Conservation (phyloP, 2,329 filamentous ascomycete genomes). For the Penicillium sp. region DNA sequence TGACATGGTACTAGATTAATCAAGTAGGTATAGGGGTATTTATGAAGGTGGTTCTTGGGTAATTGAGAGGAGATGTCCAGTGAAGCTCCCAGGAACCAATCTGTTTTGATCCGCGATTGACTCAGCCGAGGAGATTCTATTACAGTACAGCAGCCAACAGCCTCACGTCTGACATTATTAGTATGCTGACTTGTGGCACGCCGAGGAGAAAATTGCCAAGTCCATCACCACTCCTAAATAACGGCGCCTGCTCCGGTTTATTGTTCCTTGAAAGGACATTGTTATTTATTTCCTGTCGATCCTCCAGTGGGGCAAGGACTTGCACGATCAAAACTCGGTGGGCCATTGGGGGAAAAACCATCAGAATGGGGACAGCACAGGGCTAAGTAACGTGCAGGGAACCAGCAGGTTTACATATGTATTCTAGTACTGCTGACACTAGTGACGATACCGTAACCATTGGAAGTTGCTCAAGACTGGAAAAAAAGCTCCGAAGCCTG, state of each 20-base stretch:
- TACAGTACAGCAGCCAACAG: background rate
- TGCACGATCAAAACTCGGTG: conserved; percentile 12
- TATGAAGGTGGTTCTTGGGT: no score
- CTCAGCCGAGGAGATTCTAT: background rate
- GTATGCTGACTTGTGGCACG: background rate
- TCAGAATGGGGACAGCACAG: background rate
- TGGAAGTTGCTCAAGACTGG: background rate
- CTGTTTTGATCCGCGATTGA: background rate
- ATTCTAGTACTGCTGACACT: background rate
- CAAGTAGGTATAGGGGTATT: no score
- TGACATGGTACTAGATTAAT: background rate
- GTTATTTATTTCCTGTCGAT: conserved; percentile 9
- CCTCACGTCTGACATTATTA: background rate
- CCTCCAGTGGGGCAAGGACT: conserved; percentile 5
- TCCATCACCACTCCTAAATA: background rate
- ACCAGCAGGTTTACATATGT: background rate
- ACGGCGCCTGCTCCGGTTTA: background rate
- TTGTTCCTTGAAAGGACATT: background rate
- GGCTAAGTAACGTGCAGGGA: background rate
- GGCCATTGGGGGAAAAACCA: conserved; percentile 3
- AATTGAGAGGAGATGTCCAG: background rate
- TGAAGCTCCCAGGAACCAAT: background rate
- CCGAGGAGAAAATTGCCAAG: background rate
- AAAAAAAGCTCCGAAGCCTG: background rate
- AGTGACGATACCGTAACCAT: background rate